Conservation (phyloP, 2,329 filamentous ascomycete genomes). For the Aureobasidium subglaciale region DNA sequence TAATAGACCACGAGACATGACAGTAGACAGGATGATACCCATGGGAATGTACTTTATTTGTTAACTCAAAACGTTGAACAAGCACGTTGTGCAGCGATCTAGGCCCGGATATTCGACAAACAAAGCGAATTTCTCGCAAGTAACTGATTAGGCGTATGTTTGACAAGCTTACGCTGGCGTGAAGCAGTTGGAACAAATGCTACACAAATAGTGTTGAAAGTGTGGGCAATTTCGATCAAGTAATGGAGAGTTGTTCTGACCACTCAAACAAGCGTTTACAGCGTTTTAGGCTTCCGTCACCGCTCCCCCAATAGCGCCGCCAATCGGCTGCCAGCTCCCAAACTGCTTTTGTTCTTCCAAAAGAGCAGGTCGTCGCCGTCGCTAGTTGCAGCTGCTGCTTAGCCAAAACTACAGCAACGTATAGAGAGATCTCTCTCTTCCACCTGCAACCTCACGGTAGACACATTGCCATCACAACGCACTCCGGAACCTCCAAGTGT, state of each 20-base stretch:
- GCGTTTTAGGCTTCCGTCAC: constrained; percentile 6
- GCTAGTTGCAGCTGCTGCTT: background rate
- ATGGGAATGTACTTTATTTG: background rate
- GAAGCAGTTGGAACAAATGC: background rate
- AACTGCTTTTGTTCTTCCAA: constrained; percentile 12
- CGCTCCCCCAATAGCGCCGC: background rate
- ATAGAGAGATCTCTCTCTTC: background rate
- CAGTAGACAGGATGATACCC: constrained; percentile 5
- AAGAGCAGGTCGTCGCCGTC: constrained; percentile 5
- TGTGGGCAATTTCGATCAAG: constrained; percentile 1
- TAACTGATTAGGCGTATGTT: background rate
- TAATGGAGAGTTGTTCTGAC: constrained; percentile 5
- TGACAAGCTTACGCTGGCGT: background rate
- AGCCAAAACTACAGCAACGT: background rate
- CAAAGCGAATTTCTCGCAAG: background rate
- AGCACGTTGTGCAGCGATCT: background rate
- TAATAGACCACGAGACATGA: background rate
- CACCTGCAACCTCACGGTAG: background rate
- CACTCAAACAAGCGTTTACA: constrained; percentile 8
- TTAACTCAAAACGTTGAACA: constrained; percentile 5
- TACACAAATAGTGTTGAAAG: background rate
- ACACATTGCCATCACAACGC: background rate
- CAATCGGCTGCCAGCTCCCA: constrained; percentile 7
- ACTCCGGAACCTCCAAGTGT: background rate
- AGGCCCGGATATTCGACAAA: background rate